A percentile compares a stretch with the other conserved stretches of the same genome.
Evolutionary conservation across 768 basidiomycete species (phyloP).

Genomic region (Lactarius deliciosus): DNA sequence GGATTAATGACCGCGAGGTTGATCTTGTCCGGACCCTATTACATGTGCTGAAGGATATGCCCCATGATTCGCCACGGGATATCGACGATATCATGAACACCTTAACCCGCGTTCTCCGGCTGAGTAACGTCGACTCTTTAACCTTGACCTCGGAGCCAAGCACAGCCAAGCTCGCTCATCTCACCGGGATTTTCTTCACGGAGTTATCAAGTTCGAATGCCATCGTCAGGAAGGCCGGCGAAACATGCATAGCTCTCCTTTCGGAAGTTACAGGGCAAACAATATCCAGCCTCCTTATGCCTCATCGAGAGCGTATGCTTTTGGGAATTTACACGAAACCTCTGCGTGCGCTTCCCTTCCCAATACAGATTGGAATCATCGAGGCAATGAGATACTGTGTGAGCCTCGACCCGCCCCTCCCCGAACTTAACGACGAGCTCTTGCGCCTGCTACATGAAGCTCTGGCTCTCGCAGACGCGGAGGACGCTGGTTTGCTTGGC

Average conservation of each 20-base stretch:
- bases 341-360: constrained; percentile 88
- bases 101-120: constrained; percentile 63
- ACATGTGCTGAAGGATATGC: constrained; percentile 92
- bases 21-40: constrained; percentile 89
- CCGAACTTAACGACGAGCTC: constrained; percentile 91
- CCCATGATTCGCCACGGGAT: constrained; percentile 81
- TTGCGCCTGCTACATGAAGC: constrained; percentile 90
- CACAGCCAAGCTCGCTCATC: constrained; percentile 54
- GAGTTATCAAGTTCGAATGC: constrained; percentile 87
- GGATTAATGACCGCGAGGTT: constrained; percentile 83
- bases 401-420: constrained; percentile 81
- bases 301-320: constrained; percentile 85
- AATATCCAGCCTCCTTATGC: constrained; percentile 75
- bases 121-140: constrained; percentile 53
- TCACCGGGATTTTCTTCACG: constrained; percentile 80
- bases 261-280: constrained; percentile 70
- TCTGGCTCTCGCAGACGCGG: constrained; percentile 92
- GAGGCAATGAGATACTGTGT: constrained; percentile 95
- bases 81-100: constrained; percentile 76
- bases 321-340: constrained; percentile 95
- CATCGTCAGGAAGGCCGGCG: constrained; percentile 80
- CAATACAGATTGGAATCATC: constrained; percentile 96
- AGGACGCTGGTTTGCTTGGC: constrained; percentile 78
- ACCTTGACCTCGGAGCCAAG: constrained; percentile 44
- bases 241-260: constrained; percentile 75